Evolutionary conservation across 768 basidiomycete species (phyloP), one percentile per base, ranked within the genome.

Genomic region (Filobasidium floriforme): DNA sequence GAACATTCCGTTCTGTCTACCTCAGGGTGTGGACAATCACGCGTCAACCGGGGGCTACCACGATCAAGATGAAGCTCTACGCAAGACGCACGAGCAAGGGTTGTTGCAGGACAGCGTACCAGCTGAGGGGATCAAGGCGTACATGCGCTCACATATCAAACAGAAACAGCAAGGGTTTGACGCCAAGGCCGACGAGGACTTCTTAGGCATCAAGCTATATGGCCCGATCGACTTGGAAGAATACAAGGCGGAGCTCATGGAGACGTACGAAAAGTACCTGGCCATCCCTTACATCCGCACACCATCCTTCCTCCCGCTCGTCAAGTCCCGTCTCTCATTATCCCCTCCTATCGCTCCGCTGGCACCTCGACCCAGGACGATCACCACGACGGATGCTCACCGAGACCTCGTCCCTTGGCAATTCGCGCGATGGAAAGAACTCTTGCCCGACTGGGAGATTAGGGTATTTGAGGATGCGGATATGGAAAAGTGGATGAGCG

Each of bases 391-490:
- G 0, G 73, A 74, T 29, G 71, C 72, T 55, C 24, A 54, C 44
- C 46, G 46, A 29, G 69, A 67, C 43, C 49, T 70, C 28, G 41
- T 73, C 22, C 73, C 73, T 10, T 63, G 40, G 40, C 68, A 72
- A 54, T 74, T 74, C 46, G 62, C 28, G 11, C 61, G 70, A 52
- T 74, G 73, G 73, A 65, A 68, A 41, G 69, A 72, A 60, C 61
- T 74, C 43, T 71, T 71, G 68, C 71, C 71, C 18, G 70, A 70
- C 40, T 74, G 70, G 70, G 66, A 71, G 41, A 68, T 74, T 41
- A 68, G 69, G 60, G 71, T 70, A 29, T 72, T 72, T 44, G 70
- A 72, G 32, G 73, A 74, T 59, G 52, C 24, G 24, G 60, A 57
- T 52, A 55, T 74, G 59, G 69, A 72, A 49, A 60, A 43, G 24